phyloP scores from a whole-genome alignment of 768 basidiomycete species.

The Lactifluus echinatus region DNA sequence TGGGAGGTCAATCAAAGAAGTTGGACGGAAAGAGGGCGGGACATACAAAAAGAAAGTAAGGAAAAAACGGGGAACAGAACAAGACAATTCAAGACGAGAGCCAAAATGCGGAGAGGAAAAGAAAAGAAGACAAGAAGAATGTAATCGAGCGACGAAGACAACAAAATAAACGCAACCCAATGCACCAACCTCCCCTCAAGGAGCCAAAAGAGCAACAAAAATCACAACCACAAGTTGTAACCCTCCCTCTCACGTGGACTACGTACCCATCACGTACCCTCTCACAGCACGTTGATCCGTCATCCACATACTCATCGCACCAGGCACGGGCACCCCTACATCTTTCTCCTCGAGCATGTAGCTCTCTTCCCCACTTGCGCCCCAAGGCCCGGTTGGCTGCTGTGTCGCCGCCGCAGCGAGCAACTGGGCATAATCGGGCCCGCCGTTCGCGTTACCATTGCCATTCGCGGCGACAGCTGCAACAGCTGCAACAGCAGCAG shows the following conservation, averaged over 20 bases:
- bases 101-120: not conserved
- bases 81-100: not conserved
- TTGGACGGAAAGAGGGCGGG: not conserved
- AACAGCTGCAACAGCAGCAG: not conserved
- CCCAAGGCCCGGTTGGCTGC: slow-evolving; percentile 46
- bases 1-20: not conserved
- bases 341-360: slow-evolving; percentile 67
- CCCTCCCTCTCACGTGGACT: not conserved
- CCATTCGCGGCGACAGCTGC: slow-evolving; percentile 9
- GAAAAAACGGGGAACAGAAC: not conserved
- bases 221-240: too few relatives aligned
- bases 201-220: not conserved
- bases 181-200: not conserved
- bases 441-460: slow-evolving; percentile 16
- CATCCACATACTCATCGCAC: slow-evolving; percentile 13
- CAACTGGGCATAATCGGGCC: slow-evolving; percentile 42
- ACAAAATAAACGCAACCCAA: not conserved
- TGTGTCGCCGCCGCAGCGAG: slow-evolving; percentile 45
- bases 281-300: slow-evolving; percentile 13
- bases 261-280: slow-evolving; percentile 11
- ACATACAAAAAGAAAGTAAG: not conserved
- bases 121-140: not conserved
- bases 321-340: slow-evolving; percentile 6
- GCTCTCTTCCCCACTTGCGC: slow-evolving; percentile 48
- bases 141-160: not conserved